Evolutionary conservation across 2,329 filamentous ascomycete genomes (phyloP).

Genomic region (Elsinoe fawcettii): DNA sequence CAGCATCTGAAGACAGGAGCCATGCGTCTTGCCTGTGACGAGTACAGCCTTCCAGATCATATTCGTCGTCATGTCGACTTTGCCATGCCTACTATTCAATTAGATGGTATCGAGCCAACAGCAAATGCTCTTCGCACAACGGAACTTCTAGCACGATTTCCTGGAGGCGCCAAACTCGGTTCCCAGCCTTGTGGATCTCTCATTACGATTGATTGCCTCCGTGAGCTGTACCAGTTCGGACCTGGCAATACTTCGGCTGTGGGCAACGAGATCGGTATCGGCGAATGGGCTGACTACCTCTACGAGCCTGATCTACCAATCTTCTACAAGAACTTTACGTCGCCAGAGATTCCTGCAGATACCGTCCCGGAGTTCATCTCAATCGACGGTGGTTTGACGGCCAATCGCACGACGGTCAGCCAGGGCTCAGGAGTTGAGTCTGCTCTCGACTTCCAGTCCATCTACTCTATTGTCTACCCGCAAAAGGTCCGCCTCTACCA

Average conservation of each 20-base stretch:
- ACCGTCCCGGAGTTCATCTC: conserved; percentile 21
- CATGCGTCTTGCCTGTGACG: conserved; percentile 33
- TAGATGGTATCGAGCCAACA: conserved; percentile 20
- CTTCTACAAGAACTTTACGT: conserved; percentile 23
- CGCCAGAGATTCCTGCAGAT: conserved; percentile 21
- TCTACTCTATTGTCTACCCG: conserved; percentile 46
- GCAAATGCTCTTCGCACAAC: conserved; percentile 5
- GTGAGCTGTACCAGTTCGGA: conserved; percentile 21
- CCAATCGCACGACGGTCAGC: conserved; percentile 19
- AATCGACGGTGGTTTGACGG: conserved; percentile 23
- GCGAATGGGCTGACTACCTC: conserved; percentile 20
- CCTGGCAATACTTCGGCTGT: conserved; percentile 19
- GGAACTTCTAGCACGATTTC: background rate
- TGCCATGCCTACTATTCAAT: conserved; percentile 23
- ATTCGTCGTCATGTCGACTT: conserved; percentile 19
- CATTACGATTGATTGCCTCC: conserved; percentile 22
- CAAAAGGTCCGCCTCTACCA: conserved; percentile 43
- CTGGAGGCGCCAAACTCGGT: conserved; percentile 8
- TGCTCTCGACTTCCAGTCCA: conserved; percentile 44
- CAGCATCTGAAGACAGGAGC: conserved; percentile 28
- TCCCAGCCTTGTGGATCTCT: conserved; percentile 16
- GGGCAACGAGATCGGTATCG: conserved; percentile 21
- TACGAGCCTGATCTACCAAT: conserved; percentile 22
- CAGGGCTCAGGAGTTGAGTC: conserved; percentile 33
- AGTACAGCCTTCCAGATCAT: conserved; percentile 29